phyloP scores from a whole-genome alignment of 2,329 filamentous ascomycete species.

The Cercospora zeae-maydis region DNA sequence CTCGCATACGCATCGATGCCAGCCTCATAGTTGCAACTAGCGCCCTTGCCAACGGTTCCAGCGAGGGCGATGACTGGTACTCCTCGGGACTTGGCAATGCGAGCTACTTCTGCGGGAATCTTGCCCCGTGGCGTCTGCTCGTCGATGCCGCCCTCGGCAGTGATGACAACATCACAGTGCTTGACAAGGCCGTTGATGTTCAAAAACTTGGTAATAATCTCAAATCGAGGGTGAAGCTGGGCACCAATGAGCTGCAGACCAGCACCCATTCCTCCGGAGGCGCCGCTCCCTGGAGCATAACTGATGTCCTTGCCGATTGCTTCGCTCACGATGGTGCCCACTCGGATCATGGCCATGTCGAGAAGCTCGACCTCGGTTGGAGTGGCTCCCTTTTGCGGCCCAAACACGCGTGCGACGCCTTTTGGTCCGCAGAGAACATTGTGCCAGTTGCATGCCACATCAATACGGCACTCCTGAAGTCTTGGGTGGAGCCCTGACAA shows the following conservation, averaged over 20 bases:
- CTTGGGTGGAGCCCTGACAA: slow-evolving; percentile 41
- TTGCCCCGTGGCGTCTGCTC: slow-evolving; percentile 52
- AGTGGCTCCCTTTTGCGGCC: slow-evolving; percentile 52
- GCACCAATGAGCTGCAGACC: slow-evolving; percentile 51
- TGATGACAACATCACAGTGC: slow-evolving; percentile 51
- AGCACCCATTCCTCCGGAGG: slow-evolving; percentile 52
- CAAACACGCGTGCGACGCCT: slow-evolving; percentile 51
- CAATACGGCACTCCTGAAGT: slow-evolving; percentile 41
- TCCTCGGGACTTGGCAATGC: slow-evolving; percentile 45
- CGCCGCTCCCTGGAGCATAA: slow-evolving; percentile 47
- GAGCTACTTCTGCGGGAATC: slow-evolving; percentile 53
- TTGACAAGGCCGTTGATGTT: slow-evolving; percentile 47
- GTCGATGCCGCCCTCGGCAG: slow-evolving; percentile 53
- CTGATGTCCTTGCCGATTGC: slow-evolving; percentile 40
- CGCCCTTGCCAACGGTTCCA: slow-evolving; percentile 42
- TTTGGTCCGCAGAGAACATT: slow-evolving; percentile 50
- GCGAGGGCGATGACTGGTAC: slow-evolving; percentile 48
- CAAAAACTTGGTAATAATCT: slow-evolving; percentile 52
- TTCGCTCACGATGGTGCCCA: slow-evolving; percentile 39
- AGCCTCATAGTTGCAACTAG: slow-evolving; percentile 35
- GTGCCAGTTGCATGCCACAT: slow-evolving; percentile 52
- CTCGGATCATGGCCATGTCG: slow-evolving; percentile 42
- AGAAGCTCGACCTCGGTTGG: slow-evolving; percentile 44
- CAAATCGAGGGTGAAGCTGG: slow-evolving; percentile 46
- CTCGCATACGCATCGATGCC: slow-evolving; percentile 40